Conservation (phyloP, 352 stramenopile genomes). For the Saprolegnia diclina region DNA sequence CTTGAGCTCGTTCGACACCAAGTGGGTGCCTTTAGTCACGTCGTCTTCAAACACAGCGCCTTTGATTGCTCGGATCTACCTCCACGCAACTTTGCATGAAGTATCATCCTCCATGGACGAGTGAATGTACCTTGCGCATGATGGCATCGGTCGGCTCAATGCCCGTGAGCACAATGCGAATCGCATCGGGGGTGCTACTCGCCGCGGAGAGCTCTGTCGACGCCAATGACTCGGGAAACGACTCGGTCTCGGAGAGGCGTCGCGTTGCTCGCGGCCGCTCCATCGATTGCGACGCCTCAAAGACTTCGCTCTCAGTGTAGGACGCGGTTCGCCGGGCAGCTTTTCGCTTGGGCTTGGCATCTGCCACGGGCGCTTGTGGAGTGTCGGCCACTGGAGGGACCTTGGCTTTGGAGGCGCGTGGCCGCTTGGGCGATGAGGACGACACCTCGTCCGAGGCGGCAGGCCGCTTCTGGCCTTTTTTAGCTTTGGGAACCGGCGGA, state of each 20-base stretch:
- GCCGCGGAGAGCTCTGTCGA: not conserved
- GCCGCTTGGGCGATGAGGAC: not conserved
- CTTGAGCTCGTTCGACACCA: constrained; percentile 44
- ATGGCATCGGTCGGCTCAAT: constrained; percentile 39
- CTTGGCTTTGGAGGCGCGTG: not conserved
- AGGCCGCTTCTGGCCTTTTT: too few relatives aligned
- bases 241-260: not conserved
- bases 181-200: constrained; percentile 13
- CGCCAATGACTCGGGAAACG: not conserved
- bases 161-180: constrained; percentile 47
- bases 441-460: too few relatives aligned
- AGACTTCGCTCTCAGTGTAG: constrained; percentile 4
- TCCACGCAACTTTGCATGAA: constrained; percentile 11
- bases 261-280: not conserved
- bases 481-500: not conserved
- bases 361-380: too few relatives aligned
- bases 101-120: not conserved
- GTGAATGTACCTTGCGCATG: constrained; percentile 25
- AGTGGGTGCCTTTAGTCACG: constrained; percentile 43
- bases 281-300: not conserved
- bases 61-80: constrained; percentile 42
- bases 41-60: constrained; percentile 41
- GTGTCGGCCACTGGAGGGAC: too few relatives aligned
- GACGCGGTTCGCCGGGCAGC: not conserved
- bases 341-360: not conserved